A percentile compares a stretch with the other conserved stretches of the same genome.
phyloP scores from a whole-genome alignment of 2,329 filamentous ascomycete genomes.

The Ophiocordyceps camponoti-rufipedis region DNA sequence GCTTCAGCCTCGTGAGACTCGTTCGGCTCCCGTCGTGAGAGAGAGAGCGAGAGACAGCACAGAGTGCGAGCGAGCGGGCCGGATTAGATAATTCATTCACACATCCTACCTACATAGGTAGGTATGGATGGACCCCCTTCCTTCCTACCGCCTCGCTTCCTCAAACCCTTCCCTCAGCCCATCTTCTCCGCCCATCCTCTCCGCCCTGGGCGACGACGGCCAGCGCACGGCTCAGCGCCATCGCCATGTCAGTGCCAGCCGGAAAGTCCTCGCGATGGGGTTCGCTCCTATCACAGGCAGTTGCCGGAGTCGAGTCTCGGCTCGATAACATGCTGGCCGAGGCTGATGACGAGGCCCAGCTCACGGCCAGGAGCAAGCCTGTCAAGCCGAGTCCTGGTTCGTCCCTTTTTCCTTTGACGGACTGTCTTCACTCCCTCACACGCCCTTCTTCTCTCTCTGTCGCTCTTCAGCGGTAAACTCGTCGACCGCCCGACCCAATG shows the following conservation, averaged over 20 bases:
- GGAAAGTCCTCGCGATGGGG: slow-evolving; percentile 46
- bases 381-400: slow-evolving; percentile 10
- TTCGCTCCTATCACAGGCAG: slow-evolving; percentile 70
- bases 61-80: not conserved
- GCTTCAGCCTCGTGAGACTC: too few relatives aligned
- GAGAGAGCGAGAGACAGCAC: too few relatives aligned
- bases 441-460: not conserved
- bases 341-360: slow-evolving; percentile 28
- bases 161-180: not conserved
- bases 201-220: not conserved
- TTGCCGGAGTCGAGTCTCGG: slow-evolving; percentile 83
- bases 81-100: not conserved
- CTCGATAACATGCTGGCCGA: slow-evolving; percentile 85
- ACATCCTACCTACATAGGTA: not conserved
- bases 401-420: not conserved
- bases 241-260: slow-evolving; percentile 26
- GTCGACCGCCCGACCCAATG: slow-evolving; percentile 46
- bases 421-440: not conserved
- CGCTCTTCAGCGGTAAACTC: slow-evolving; percentile 22
- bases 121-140: too few relatives aligned
- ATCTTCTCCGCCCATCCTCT: not conserved
- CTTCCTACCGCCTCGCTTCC: too few relatives aligned
- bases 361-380: slow-evolving; percentile 2
- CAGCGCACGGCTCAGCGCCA: not conserved
- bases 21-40: too few relatives aligned